Evolutionary conservation across 768 basidiomycete genomes (phyloP), one percentile per base, ranked within the genome.

Genomic region (Podaxis mareebaensis): DNA sequence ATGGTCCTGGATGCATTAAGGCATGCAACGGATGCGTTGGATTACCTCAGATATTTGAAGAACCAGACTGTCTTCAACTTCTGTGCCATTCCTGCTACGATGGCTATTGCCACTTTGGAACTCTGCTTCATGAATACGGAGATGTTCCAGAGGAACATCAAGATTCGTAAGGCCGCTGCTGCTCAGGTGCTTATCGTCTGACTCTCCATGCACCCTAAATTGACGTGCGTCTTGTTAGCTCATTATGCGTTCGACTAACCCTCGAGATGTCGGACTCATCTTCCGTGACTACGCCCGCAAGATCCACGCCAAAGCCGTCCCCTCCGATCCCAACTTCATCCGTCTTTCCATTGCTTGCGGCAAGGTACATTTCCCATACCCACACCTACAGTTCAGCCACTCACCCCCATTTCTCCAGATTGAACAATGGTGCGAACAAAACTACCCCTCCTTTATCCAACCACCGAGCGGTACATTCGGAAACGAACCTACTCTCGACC

Each of bases 31-130:
- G 95, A 96, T 72, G 82, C 92, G 17, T 78, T 99, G 71, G 96
- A 99, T 73, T 99, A 98, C 74, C 83, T 99, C 67, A 81, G 85
- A 44, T 75, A 97, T 51, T 79, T 98, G 70, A 90, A 85, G 74
- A 96, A 92, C 76, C 96, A 98, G 77, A 91, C 83, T 61, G 88
- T 97, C 20, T 99, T 99, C 83, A 92, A 92, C 72, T 98, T 99
- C 76, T 95, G 93, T 68, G 94, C 96, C 0, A 92, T 99, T 63
- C 96, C 96, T 5, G 92, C 89, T 17, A 84, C 89, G 12, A 98
- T 99, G 96, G 95, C 96, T 0, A 90, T 99, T 66, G 96, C 96
- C 10, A 99, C 96, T 7, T 82, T 99, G 22, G 85, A 89, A 55
- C 75, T 93, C 52, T 96, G 95, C 74, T 98, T 95, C 78, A 95